phyloP scores from a whole-genome alignment of 164 flowering plant genomes.

The Houttuynia cordata region DNA sequence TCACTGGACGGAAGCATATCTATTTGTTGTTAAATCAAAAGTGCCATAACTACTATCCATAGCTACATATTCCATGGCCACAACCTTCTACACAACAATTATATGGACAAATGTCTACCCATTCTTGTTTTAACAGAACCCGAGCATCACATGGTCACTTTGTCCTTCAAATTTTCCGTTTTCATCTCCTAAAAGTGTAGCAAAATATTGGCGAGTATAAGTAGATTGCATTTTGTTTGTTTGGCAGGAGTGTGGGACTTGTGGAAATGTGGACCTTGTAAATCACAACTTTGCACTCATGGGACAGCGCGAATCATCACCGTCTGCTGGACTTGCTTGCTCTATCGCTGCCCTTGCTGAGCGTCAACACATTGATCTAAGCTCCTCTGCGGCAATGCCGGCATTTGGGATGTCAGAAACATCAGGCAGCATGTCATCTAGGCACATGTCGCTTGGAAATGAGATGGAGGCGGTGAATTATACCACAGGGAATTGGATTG shows the following conservation, averaged over 20 bases:
- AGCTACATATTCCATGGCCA: too few relatives aligned
- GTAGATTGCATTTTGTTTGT: background rate
- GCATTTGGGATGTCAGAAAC: background rate
- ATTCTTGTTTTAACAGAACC: too few relatives aligned
- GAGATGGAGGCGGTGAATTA: constrained; percentile 21
- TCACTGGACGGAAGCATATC: too few relatives aligned
- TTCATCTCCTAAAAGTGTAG: background rate
- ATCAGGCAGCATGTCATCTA: constrained; percentile 2
- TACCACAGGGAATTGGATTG: constrained; percentile 21
- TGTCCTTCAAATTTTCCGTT: background rate
- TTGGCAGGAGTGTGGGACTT: background rate
- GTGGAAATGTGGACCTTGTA: constrained; percentile 13
- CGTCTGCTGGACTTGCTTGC: constrained; percentile 88
- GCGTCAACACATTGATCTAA: constrained; percentile 55
- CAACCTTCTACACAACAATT: too few relatives aligned
- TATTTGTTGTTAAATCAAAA: too few relatives aligned
- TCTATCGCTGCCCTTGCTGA: constrained; percentile 87
- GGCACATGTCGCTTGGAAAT: constrained; percentile 13
- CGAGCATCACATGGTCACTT: too few relatives aligned
- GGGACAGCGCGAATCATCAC: constrained; percentile 44
- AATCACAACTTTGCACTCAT: constrained; percentile 15
- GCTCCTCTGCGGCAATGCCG: constrained; percentile 11
- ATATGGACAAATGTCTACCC: too few relatives aligned
- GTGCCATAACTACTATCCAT: too few relatives aligned
- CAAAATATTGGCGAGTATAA: background rate